phyloP scores from a whole-genome alignment of 1,284 basidiomycete species.

The Pseudozyma pruni region DNA sequence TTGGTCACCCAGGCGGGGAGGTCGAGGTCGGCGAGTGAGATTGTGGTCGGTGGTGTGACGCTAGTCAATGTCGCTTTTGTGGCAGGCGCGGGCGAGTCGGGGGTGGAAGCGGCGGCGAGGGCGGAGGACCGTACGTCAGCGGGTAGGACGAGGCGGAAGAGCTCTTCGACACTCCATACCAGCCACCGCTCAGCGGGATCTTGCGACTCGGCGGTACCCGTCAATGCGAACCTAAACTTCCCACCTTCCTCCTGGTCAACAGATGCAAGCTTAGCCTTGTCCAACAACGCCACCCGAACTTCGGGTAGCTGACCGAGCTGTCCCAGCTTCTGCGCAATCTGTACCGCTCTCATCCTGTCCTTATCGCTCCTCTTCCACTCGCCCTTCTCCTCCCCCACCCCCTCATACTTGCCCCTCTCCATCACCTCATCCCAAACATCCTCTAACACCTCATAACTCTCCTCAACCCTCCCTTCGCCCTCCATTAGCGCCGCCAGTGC shows the following conservation, averaged over 20 bases:
- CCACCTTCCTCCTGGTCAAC: conserved; percentile 13
- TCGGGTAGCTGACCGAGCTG: conserved; percentile 53
- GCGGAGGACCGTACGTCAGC: conserved; percentile 28
- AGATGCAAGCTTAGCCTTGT: conserved; percentile 6
- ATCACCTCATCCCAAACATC: conserved; percentile 61
- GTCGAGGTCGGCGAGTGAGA: conserved; percentile 62
- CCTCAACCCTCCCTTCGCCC: conserved; percentile 40
- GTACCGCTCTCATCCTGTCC: conserved; percentile 60
- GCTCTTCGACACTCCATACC: conserved; percentile 67
- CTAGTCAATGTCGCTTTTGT: conserved; percentile 7
- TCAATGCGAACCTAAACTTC: conserved; percentile 24
- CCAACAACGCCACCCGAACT: conserved; percentile 26
- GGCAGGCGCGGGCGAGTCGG: neutral
- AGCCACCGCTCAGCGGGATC: conserved; percentile 62
- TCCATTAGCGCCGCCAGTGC: conserved; percentile 64
- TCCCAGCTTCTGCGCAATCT: conserved; percentile 62
- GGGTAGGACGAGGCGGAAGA: conserved; percentile 51
- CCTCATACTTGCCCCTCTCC: conserved; percentile 21
- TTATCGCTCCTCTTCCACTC: conserved; percentile 23
- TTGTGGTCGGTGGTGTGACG: conserved; percentile 22
- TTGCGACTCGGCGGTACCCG: conserved; percentile 32
- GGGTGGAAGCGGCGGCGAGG: conserved; percentile 27
- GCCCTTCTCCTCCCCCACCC: conserved; percentile 17
- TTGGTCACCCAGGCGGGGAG: conserved; percentile 65
- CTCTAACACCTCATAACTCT: conserved; percentile 48